Conservation (phyloP, 108 stramenopile genomes). For the Pseudonitzschia multiseries region DNA sequence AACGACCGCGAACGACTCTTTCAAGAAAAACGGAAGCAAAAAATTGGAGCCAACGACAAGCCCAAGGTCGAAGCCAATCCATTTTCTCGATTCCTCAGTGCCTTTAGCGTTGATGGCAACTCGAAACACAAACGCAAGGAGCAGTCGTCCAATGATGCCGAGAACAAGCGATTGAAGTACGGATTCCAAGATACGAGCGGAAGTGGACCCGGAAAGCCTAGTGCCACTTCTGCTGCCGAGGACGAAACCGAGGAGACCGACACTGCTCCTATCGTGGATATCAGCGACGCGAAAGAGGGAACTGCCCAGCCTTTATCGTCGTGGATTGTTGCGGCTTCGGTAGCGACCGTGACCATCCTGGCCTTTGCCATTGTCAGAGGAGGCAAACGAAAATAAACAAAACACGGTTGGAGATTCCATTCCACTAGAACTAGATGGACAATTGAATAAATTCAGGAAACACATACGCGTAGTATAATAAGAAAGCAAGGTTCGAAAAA, state of each 20-base stretch:
- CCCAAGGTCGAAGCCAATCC: slow-evolving; percentile 31
- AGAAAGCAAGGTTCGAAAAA: not conserved
- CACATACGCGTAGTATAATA: too few relatives aligned
- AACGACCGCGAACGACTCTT: slow-evolving; percentile 33
- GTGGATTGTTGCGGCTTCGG: slow-evolving; percentile 1
- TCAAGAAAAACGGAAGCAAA: slow-evolving; percentile 15
- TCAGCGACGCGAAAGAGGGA: not conserved
- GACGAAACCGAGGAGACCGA: not conserved
- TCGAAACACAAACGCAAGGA: slow-evolving; percentile 49
- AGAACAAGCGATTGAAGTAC: slow-evolving; percentile 11
- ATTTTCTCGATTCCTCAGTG: slow-evolving; percentile 47
- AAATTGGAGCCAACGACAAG: not conserved
- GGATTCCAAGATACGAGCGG: slow-evolving; percentile 8
- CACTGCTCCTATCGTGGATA: not conserved
- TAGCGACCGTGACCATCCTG: slow-evolving; percentile 2
- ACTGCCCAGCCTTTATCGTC: not conserved
- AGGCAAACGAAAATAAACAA: slow-evolving; percentile 7
- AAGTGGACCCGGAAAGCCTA: not conserved
- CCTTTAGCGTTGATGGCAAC: slow-evolving; percentile 45
- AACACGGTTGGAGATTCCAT: too few relatives aligned
- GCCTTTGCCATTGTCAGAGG: slow-evolving; percentile 1
- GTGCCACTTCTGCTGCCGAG: not conserved
- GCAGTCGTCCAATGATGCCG: not conserved
- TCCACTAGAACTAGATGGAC: too few relatives aligned
- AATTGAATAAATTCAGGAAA: too few relatives aligned